These are phyloP conservation scores for Litsea cubeba DNA, from an alignment of 164 flowering plant species.

Conservation along the genomic window DNA sequence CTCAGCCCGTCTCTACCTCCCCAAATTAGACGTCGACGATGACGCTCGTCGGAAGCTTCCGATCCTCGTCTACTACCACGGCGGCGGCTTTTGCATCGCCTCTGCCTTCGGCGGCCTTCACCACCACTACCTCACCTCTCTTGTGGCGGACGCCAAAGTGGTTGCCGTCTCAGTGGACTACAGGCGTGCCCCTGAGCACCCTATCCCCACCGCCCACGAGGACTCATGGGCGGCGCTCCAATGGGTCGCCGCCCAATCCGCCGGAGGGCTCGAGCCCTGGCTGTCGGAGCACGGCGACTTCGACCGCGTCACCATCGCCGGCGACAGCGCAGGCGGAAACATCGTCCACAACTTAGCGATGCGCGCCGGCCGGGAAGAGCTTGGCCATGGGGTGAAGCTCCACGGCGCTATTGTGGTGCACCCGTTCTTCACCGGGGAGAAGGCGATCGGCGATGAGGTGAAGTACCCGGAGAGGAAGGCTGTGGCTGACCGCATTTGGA, in stretches of 20 bases:
- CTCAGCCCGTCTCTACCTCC: slow-evolving; percentile 47
- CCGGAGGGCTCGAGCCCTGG: slow-evolving; percentile 27
- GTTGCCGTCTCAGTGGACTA: slow-evolving; percentile 42
- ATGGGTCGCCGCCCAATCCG: slow-evolving; percentile 36
- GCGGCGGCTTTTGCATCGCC: slow-evolving; percentile 27
- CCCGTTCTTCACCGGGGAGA: slow-evolving; percentile 20
- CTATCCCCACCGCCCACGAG: slow-evolving; percentile 43
- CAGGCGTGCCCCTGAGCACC: slow-evolving; percentile 49
- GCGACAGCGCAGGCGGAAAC: slow-evolving; percentile 57
- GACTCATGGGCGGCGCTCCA: slow-evolving; percentile 41
- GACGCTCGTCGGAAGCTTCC: slow-evolving; percentile 29
- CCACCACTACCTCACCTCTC: slow-evolving; percentile 29
- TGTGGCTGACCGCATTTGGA: slow-evolving; percentile 46
- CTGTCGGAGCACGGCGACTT: slow-evolving; percentile 27
- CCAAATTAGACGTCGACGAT: slow-evolving; percentile 5
- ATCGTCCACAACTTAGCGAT: slow-evolving; percentile 40
- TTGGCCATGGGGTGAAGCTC: slow-evolving; percentile 5
- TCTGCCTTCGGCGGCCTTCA: slow-evolving; percentile 29
- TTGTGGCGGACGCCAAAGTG: slow-evolving; percentile 30
- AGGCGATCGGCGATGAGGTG: slow-evolving; percentile 4
- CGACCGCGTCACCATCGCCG: slow-evolving; percentile 29
- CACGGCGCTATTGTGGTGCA: slow-evolving; percentile 17
- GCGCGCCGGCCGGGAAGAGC: not conserved
- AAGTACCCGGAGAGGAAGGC: not conserved
- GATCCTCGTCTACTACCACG: slow-evolving; percentile 26